phyloP scores from a whole-genome alignment of 1,284 basidiomycete species.

The Cystobasidium sp. region DNA sequence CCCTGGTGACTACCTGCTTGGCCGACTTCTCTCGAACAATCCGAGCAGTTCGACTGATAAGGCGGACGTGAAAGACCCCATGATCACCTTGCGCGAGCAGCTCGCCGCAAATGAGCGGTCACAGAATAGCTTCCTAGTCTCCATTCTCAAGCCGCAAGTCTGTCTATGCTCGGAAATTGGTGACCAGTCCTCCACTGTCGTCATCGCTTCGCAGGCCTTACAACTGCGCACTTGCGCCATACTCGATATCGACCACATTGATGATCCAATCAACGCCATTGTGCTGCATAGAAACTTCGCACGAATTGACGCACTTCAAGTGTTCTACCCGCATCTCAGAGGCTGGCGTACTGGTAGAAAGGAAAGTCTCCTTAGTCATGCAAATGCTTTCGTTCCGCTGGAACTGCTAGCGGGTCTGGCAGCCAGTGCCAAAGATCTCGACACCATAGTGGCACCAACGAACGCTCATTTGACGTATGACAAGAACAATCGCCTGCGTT shows the following conservation, averaged over 20 bases:
- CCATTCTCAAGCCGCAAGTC: slow-evolving; percentile 89
- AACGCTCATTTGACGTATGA: slow-evolving; percentile 86
- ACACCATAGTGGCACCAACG: slow-evolving; percentile 87
- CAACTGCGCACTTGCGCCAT: slow-evolving; percentile 81
- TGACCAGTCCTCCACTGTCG: slow-evolving; percentile 66
- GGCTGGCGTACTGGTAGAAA: slow-evolving; percentile 47
- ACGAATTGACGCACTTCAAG: slow-evolving; percentile 78
- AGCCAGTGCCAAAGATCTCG: slow-evolving; percentile 79
- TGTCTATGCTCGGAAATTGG: slow-evolving; percentile 72
- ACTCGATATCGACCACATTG: slow-evolving; percentile 74
- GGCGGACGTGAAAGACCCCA: slow-evolving; percentile 44
- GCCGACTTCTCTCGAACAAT: too few species aligned
- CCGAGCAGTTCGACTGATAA: too few species aligned
- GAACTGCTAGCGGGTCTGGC: slow-evolving; percentile 85
- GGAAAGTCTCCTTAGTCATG: slow-evolving; percentile 60
- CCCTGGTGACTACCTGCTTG: too few species aligned
- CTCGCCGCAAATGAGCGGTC: slow-evolving; percentile 59
- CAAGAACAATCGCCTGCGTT: slow-evolving; percentile 87
- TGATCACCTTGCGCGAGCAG: slow-evolving; percentile 50
- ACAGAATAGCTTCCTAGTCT: slow-evolving; percentile 72
- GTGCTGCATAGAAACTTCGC: slow-evolving; percentile 84
- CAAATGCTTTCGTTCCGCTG: slow-evolving; percentile 70
- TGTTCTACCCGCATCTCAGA: slow-evolving; percentile 71
- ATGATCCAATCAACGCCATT: slow-evolving; percentile 82
- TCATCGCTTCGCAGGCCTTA: slow-evolving; percentile 81